Evolutionary conservation across 768 basidiomycete species (phyloP), one percentile per base, ranked within the genome.

Genomic region (Leucocoprinus birnbaumii): DNA sequence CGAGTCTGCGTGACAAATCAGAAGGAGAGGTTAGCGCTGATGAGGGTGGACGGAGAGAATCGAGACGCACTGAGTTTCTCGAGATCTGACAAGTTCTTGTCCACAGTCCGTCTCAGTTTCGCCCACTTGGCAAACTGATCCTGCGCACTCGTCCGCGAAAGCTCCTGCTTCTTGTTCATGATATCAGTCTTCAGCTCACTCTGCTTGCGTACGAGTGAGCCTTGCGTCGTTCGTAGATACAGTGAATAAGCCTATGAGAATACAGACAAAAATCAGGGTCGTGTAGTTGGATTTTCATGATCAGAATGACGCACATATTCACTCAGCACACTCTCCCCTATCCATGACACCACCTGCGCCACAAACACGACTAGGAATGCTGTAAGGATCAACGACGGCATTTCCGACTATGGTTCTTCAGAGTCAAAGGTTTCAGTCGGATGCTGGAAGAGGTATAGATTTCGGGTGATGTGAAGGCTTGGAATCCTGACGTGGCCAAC

Each of bases 51-150:
- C 21, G 38, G 34, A 38, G 13, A 34, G 21, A 40, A n/a, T 47
- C 35, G 42, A 55, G 24, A 79, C 87, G 68, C 70, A 98, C 95
- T 98, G 58, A 94, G 78, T 69, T 87, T 89, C 74, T 98, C 95
- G 3, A 98, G 77, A 53, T 99, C 94, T 38, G 85, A 82, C 16
- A 97, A 70, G 18, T 89, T 91, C 71, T 96, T 98, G 74, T 98
- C 96, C 43, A 98, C 84, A 61, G 82, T 91, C 61, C 97, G 73
- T 62, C 90, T 75, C 65, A 98, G 73, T 73, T 94, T 94, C 45
- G 96, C 96, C 96, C 97, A 98, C 73, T 94, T 98, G 18, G 94
- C 92, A 67, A 99, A 99, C 65, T 98, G 91, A 65, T 98, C 95
- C 67, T 98, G 97, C 16, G 94, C 90, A 63, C 91, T 94, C 31